Evolutionary conservation across 306 rosid genomes (phyloP), one percentile per base, ranked within the genome.

Genomic region (Pachyrhizus erosus): DNA sequence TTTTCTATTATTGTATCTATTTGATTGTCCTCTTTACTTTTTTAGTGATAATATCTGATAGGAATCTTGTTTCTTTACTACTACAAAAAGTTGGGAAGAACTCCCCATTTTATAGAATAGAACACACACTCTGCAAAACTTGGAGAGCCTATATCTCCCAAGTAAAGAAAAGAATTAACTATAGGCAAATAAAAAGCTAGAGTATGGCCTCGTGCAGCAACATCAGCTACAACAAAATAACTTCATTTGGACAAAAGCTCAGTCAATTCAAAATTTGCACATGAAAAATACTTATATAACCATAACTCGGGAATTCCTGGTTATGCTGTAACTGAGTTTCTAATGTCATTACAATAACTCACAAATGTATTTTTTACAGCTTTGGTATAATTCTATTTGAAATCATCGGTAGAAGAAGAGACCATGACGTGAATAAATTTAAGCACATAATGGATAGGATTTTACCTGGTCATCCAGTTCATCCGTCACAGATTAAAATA

Each of bases 301-400:
- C 1, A 66, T 84, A 73, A 71, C 12, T 10, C 2, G 15, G 2
- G 46, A 9, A 84, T 84, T 7, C 86, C 86, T 0, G 87, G 90
- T 26, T 84, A 84, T 69, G 77, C 84, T 4, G 87, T 87, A 0
- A 82, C 79, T 1, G 88, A 87, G 61, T 73, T 84, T 39, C 51
- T 83, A 82, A 37, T 73, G 75, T 77, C 85, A 45, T 81, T 70
- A 58, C 84, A n/a, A n/a, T n/a, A n/a, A n/a, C 84, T 3, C 84
- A 81, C 14, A 76, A 80, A 73, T 87, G 89, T 1, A 83, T 80
- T 51, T 85, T 83, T 9, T 86, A 69, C n/a, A 83, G 83, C 70
- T 84, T 83, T 7, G 85, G 86, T 1, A 76, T 83, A 83, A 55
- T 83, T 4, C 58, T 87, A 42, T 87, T 87, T 5, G 83, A 80